Conservation (phyloP, 257 asterid species). For the Sherardia arvensis region DNA sequence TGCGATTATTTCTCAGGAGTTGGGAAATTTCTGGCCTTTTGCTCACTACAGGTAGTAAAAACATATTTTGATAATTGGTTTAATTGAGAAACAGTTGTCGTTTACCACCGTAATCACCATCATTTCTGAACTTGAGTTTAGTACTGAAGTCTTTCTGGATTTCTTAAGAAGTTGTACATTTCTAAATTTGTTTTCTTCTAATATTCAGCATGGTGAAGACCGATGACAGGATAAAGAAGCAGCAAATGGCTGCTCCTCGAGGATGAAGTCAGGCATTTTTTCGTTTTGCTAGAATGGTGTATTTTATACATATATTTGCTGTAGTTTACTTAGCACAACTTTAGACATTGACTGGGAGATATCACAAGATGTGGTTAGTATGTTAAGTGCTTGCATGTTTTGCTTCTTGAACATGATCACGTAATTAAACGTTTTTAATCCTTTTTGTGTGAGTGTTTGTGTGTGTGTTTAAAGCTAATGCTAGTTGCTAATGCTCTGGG, state of each 20-base stretch:
- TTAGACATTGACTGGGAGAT: not conserved
- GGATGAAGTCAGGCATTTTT: slow-evolving; percentile 19
- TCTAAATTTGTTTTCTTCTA: not conserved
- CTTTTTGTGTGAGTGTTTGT: too few species aligned
- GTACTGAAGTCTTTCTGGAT: not conserved
- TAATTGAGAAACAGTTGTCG: not conserved
- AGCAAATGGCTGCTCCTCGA: slow-evolving; percentile 96
- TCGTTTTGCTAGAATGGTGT: not conserved
- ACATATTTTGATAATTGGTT: not conserved
- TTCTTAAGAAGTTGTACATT: slow-evolving; percentile 3
- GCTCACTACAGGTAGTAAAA: not conserved
- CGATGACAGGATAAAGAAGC: slow-evolving; percentile 86
- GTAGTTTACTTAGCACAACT: not conserved
- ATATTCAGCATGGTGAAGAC: slow-evolving; percentile 74
- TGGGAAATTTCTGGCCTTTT: not conserved
- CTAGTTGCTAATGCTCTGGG: too few species aligned
- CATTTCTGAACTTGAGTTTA: not conserved
- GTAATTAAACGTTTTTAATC: too few species aligned
- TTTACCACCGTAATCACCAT: not conserved
- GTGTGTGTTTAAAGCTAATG: too few species aligned
- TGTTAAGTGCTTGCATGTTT: not conserved
- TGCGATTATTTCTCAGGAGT: not conserved
- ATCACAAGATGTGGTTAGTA: not conserved
- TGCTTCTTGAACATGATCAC: not conserved
- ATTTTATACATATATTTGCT: not conserved